These are phyloP conservation scores for Kockovaella imperatae DNA, from an alignment of 768 basidiomycete species.

Conservation along the genomic window DNA sequence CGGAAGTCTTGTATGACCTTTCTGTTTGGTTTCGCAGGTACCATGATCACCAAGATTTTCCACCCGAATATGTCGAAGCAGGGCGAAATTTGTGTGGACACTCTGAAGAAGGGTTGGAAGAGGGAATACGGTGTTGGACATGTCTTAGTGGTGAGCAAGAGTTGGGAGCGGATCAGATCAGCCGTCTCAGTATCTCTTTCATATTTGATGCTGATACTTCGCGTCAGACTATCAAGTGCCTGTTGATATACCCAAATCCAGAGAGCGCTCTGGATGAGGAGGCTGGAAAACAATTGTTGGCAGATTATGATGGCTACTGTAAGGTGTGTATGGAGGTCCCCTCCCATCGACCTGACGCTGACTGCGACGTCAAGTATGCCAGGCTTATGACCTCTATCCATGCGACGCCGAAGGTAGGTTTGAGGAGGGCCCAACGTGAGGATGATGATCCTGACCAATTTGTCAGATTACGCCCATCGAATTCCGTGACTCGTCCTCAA, in stretches of 20 bases:
- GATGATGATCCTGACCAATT: constrained; percentile 1
- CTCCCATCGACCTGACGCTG: not conserved
- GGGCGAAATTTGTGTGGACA: constrained; percentile 95
- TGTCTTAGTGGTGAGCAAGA: constrained; percentile 57
- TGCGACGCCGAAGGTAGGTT: constrained; percentile 65
- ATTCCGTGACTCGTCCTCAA: constrained; percentile 10
- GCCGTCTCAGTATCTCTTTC: not conserved
- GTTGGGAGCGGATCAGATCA: not conserved
- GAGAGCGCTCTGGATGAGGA: constrained; percentile 95
- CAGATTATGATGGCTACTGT: constrained; percentile 82
- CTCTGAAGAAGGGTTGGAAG: constrained; percentile 95
- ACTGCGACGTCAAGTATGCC: constrained; percentile 52
- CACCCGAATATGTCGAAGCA: constrained; percentile 86
- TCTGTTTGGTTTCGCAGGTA: constrained; percentile 52
- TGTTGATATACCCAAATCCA: constrained; percentile 93
- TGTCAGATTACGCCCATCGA: constrained; percentile 11
- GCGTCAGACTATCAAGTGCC: constrained; percentile 70
- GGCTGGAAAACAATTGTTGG: constrained; percentile 77
- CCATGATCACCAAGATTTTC: constrained; percentile 90
- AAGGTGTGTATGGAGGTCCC: constrained; percentile 23
- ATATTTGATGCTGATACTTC: not conserved
- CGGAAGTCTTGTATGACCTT: not conserved
- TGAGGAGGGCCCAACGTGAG: not conserved
- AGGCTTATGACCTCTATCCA: constrained; percentile 85
- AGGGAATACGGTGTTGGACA: constrained; percentile 81